Evolutionary conservation across 106 monocot species (phyloP).

Genomic region (Agapanthus africanus): DNA sequence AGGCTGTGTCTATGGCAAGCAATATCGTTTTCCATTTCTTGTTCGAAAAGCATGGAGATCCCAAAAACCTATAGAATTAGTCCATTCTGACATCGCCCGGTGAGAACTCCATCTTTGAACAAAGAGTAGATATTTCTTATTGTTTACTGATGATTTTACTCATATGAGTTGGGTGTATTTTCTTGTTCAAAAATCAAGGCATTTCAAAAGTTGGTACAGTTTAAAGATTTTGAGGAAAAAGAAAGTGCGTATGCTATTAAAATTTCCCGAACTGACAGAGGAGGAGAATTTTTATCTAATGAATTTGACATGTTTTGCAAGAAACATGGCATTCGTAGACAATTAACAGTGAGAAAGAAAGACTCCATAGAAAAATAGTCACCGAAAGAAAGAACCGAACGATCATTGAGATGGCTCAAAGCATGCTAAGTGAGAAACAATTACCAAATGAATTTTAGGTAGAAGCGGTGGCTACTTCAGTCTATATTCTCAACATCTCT

Average conservation of each 20-base stretch:
- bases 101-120: neutral
- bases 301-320: constrained; percentile 5
- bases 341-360: constrained; percentile 9
- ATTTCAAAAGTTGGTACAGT: constrained; percentile 11
- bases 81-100: neutral
- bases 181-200: constrained; percentile 7
- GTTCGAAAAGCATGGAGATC: neutral
- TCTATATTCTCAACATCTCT: constrained; percentile 9
- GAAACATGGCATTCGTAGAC: constrained; percentile 6
- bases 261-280: constrained; percentile 10
- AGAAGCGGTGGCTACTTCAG: constrained; percentile 10
- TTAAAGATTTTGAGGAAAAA: constrained; percentile 14
- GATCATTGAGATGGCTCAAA: neutral
- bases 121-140: neutral
- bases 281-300: constrained; percentile 17
- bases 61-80: neutral
- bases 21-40: neutral
- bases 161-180: constrained; percentile 7
- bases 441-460: constrained; percentile 13
- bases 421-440: constrained; percentile 7
- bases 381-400: too few species aligned
- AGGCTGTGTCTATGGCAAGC: neutral
- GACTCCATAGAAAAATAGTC: constrained; percentile 6
- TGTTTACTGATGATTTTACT: neutral
- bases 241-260: constrained; percentile 11